phyloP scores from a whole-genome alignment of 768 basidiomycete species.

The Tulasnella sp. region DNA sequence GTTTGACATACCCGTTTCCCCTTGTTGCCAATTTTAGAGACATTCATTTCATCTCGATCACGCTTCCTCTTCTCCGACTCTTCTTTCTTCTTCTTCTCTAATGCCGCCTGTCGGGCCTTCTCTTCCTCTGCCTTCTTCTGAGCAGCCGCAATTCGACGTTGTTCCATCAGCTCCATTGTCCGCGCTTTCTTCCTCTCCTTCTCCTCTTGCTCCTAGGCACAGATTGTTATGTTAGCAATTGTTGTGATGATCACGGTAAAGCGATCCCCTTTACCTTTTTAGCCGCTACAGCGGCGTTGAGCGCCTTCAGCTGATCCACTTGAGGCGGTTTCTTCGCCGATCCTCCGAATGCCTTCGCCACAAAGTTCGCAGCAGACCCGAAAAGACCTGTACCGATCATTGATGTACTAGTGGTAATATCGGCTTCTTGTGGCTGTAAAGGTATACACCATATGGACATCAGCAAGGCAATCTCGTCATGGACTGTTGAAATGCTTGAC shows the following conservation, averaged over 20 bases:
- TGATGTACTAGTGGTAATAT: too few species aligned
- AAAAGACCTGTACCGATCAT: conserved; percentile 58
- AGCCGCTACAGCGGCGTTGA: conserved; percentile 58
- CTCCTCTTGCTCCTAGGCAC: conserved; percentile 94
- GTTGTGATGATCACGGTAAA: too few species aligned
- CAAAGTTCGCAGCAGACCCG: conserved; percentile 56
- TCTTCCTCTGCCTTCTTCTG: conserved; percentile 76
- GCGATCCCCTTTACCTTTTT: too few species aligned
- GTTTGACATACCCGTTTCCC: conserved; percentile 25
- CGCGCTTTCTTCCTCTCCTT: conserved; percentile 65
- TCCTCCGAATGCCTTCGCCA: conserved; percentile 55
- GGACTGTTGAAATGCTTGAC: conserved; percentile 17
- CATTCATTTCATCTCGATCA: conserved; percentile 70
- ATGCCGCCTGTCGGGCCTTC: conserved; percentile 47
- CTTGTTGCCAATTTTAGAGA: conserved; percentile 53
- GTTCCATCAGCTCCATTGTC: conserved; percentile 66
- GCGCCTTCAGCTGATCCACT: conserved; percentile 66
- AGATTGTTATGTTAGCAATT: too few species aligned
- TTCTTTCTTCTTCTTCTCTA: conserved; percentile 62
- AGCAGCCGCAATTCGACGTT: conserved; percentile 53
- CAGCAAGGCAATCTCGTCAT: too few species aligned
- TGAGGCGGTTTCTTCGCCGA: conserved; percentile 55
- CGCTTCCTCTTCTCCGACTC: conserved; percentile 70
- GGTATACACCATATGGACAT: too few species aligned
- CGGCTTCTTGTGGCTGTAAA: conserved; percentile 39